These are phyloP conservation scores for Umbelopsis sp. DNA, from an alignment of 192 early-diverging fungal genomes.

Conservation along the genomic window DNA sequence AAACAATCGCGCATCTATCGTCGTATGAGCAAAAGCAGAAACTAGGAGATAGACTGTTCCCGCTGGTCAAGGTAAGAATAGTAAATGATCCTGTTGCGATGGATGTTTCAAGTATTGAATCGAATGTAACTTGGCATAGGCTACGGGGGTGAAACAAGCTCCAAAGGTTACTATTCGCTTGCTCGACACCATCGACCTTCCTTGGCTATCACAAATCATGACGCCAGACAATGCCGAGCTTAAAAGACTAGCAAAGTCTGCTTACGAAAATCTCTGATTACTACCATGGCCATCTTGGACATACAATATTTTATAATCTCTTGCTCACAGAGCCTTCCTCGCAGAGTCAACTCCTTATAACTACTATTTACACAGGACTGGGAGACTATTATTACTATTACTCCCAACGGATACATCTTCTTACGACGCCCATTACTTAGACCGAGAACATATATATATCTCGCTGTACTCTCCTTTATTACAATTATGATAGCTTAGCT, in stretches of 20 bases:
- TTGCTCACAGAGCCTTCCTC: not conserved
- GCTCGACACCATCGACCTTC: constrained; percentile 36
- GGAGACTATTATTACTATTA: too few relatives aligned
- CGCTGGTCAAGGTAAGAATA: constrained; percentile 43
- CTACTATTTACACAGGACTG: too few relatives aligned
- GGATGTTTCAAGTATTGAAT: not conserved
- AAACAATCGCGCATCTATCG: not conserved
- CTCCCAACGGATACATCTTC: too few relatives aligned
- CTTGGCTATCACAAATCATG: not conserved
- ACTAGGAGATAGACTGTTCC: constrained; percentile 44
- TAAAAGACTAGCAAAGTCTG: not conserved
- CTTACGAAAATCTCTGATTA: not conserved
- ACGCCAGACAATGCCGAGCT: not conserved
- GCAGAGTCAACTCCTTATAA: too few relatives aligned
- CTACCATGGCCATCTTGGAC: not conserved
- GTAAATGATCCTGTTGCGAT: too few relatives aligned
- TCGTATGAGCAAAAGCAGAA: constrained; percentile 42
- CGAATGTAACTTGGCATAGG: not conserved
- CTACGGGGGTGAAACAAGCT: constrained; percentile 37
- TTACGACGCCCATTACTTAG: too few relatives aligned
- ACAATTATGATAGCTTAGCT: too few relatives aligned
- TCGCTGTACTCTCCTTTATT: too few relatives aligned
- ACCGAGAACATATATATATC: too few relatives aligned
- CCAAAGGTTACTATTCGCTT: constrained; percentile 48
- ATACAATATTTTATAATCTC: too few relatives aligned